Base-by-base conservation (phyloP, 139 green algal species). In the Spirogloea muscicola region DNA sequence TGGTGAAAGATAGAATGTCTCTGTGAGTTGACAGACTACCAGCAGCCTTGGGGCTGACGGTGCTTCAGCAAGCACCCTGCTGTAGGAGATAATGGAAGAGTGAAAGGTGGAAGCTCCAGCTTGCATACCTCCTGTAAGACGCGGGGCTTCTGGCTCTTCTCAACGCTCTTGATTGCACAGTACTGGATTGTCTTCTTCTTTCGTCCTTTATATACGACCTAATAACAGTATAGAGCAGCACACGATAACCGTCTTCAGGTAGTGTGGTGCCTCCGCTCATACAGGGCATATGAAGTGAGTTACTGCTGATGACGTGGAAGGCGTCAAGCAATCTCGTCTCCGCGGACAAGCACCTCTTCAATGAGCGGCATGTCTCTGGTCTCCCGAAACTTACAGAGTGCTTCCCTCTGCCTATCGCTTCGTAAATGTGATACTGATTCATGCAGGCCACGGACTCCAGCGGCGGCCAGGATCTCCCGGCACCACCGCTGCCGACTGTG, bases 121-220 rank as follows among this genome's bases (percentile, higher is more conserved):
- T n/a, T n/a, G 6, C 60, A 41, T 33, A 96, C 93, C 87, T 97
- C 92, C 55, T 95, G 90, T 79, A 96, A 72, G 38, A 98, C 89
- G 2, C 89, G 65, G 7, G 75, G 41, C 77, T 92, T 96, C 71
- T 94, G 86, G 6, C 73, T 85, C 79, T 96, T 96, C 37, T 94
- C 87, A 42, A 95, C 90, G 38, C 84, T 91, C 76, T 97, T 97
- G 77, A 98, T 89, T 2, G 91, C 94, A 84, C 90, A 95, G 80
- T 97, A 97, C 31, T 91, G 77, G 13, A 98, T 94, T 9, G 88
- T 94, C 58, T 96, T 91, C 86, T 95, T 97, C 78, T 89, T 89
- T 34, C 92, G 75, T 1, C 87, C 92, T 70, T 98, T 98, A 85
- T 96, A 97, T 21, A 97, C 92, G 1, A 87, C 66, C 74, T 81